These are phyloP conservation scores for Tricholoma saponaceum DNA, from an alignment of 768 basidiomycete species.

Conservation along the genomic window DNA sequence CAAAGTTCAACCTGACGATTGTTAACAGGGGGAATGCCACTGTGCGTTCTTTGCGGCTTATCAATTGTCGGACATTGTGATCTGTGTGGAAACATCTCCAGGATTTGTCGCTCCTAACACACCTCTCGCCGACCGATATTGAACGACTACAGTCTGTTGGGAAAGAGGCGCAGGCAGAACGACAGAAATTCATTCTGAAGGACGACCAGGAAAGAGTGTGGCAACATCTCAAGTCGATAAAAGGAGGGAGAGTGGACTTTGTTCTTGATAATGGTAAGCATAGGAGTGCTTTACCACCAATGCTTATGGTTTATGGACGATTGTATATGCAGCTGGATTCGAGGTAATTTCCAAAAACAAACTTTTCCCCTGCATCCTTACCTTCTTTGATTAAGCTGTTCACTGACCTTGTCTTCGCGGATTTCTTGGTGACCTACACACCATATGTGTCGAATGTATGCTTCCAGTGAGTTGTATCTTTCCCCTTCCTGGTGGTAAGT, in stretches of 20 bases:
- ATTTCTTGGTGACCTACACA: constrained; percentile 88
- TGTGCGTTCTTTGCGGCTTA: constrained; percentile 32
- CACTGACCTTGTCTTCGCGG: constrained; percentile 90
- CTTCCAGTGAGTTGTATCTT: constrained; percentile 73
- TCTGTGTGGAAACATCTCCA: constrained; percentile 20
- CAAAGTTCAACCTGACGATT: not conserved
- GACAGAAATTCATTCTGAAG: constrained; percentile 76
- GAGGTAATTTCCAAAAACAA: constrained; percentile 50
- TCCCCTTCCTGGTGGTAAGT: not conserved
- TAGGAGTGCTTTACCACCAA: not conserved
- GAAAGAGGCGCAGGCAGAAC: constrained; percentile 70
- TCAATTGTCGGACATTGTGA: not conserved
- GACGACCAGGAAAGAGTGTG: constrained; percentile 80
- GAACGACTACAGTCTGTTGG: constrained; percentile 79
- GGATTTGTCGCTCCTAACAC: constrained; percentile 90
- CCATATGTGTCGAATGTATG: constrained; percentile 77
- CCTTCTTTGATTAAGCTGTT: constrained; percentile 53
- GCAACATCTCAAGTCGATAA: constrained; percentile 59
- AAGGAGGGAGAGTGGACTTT: constrained; percentile 67
- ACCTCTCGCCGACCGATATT: constrained; percentile 80
- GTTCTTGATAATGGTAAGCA: constrained; percentile 84
- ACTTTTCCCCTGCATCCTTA: not conserved
- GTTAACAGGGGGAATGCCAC: constrained; percentile 87
- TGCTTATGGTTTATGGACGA: not conserved
- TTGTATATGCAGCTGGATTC: constrained; percentile 65